Evolutionary conservation across 805 yeast genomes (phyloP).

Genomic region (Wickerhamomyces canadensis): DNA sequence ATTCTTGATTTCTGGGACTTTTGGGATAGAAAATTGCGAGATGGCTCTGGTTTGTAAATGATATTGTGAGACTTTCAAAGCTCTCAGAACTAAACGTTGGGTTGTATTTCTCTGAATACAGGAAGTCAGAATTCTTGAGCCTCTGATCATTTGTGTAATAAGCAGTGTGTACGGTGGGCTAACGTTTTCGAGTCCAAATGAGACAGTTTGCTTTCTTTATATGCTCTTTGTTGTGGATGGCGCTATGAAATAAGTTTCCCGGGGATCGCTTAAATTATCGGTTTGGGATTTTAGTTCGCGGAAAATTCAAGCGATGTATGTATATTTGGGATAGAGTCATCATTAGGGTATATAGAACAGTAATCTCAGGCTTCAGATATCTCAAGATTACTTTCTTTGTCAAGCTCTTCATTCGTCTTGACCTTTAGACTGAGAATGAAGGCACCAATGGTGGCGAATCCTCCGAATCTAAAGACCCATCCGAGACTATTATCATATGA

Average conservation of each 20-base stretch:
- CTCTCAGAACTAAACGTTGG: too few relatives aligned
- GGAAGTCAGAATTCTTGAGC: neutral
- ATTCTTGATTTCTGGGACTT: conserved; percentile 56
- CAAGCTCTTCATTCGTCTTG: conserved; percentile 34
- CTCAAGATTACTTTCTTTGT: conserved; percentile 24
- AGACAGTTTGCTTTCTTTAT: too few relatives aligned
- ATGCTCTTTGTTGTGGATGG: neutral
- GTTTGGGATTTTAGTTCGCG: too few relatives aligned
- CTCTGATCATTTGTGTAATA: conserved; percentile 1
- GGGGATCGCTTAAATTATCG: too few relatives aligned
- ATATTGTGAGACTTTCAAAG: too few relatives aligned
- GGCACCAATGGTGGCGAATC: conserved; percentile 44
- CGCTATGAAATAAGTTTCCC: neutral
- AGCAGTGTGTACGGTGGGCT: too few relatives aligned
- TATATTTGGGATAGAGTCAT: too few relatives aligned
- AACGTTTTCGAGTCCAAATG: too few relatives aligned
- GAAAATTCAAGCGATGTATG: too few relatives aligned
- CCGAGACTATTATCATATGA: conserved; percentile 39
- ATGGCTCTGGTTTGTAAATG: conserved; percentile 21
- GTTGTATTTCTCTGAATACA: neutral
- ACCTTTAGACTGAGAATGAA: conserved; percentile 35
- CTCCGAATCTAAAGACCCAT: conserved; percentile 56
- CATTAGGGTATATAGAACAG: too few relatives aligned
- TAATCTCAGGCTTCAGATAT: neutral
- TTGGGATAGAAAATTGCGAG: conserved; percentile 51